Evolutionary conservation across 176 grass and related monocot genomes (phyloP), one percentile per base, ranked within the genome.

Genomic region (Puya raimondii): DNA sequence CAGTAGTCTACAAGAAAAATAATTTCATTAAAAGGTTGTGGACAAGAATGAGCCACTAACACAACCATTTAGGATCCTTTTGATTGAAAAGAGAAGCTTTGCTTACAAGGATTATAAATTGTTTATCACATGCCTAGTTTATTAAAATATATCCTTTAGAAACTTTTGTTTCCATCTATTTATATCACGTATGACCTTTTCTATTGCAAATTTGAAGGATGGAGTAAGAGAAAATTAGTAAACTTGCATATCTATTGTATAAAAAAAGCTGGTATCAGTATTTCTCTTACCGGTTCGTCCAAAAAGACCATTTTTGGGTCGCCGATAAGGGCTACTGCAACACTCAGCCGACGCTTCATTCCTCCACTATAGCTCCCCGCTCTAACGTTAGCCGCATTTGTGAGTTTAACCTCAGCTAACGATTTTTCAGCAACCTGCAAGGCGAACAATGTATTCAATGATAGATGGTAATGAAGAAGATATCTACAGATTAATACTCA

Each of bases 271-370:
- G 68, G 22, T 50, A 25, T 77, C 21, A 49, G 64, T 50, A 79
- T 61, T 74, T 9, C 57, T 42, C 68, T 17, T 90, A 97, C 94
- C 16, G 94, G 94, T 80, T 97, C 94, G 67, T 97, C 94, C 50
- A 97, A 84, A 74, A 97, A 97, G 17, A 97, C 86, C 72, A 97
- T 25, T 72, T 90, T 97, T 58, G 94, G 94, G 71, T 93, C 94
- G 51, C 94, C 89, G 58, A 92, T 90, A 57, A 93, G 84, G 70
- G 94, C 82, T 64, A 97, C 90, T 12, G 94, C 94, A 72, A 97
- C 94, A 88, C 94, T 97, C 29, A 93, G 70, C 42, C 89, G 77
- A 23, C 89, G 89, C 47, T 93, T 97, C 94, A 97, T 97, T 75
- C 94, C 94, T 81, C 94, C 89, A 80, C 94, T 97, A 12, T 85